Evolutionary conservation across 768 basidiomycete species (phyloP).

Genomic region (Lactifluus volemus): DNA sequence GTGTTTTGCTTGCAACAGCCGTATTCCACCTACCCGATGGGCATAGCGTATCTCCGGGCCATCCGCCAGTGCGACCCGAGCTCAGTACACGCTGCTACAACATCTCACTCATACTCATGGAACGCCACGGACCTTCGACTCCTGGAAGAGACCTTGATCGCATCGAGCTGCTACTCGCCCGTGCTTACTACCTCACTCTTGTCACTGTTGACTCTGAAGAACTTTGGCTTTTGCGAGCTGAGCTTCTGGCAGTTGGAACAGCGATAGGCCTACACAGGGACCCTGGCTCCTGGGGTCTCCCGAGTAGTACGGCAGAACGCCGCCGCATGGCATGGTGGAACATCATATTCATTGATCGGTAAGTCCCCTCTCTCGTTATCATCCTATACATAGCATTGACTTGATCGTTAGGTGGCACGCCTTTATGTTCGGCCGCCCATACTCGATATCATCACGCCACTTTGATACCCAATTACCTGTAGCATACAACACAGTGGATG

Average conservation of each 20-base stretch:
- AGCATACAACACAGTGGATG: slow-evolving; percentile 52
- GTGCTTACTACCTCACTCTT: slow-evolving; percentile 64
- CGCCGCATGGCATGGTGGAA: slow-evolving; percentile 91
- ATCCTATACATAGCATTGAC: slow-evolving; percentile 10
- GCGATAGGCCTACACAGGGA: slow-evolving; percentile 85
- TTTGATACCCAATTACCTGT: slow-evolving; percentile 76
- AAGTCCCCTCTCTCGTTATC: slow-evolving; percentile 20
- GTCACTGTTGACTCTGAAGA: slow-evolving; percentile 73
- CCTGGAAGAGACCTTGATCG: slow-evolving; percentile 65
- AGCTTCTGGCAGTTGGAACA: slow-evolving; percentile 63
- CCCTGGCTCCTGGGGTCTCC: slow-evolving; percentile 71
- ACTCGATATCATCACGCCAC: slow-evolving; percentile 69
- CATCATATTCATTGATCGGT: slow-evolving; percentile 73
- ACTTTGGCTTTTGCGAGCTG: slow-evolving; percentile 68
- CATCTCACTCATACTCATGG: slow-evolving; percentile 55
- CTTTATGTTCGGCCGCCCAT: slow-evolving; percentile 77
- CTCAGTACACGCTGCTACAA: slow-evolving; percentile 61
- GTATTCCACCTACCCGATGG: slow-evolving; percentile 17
- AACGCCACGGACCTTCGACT: slow-evolving; percentile 42
- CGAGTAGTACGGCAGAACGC: slow-evolving; percentile 60
- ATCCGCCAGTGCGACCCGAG: slow-evolving; percentile 11
- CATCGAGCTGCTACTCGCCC: slow-evolving; percentile 62
- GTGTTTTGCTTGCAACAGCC: slow-evolving; percentile 16
- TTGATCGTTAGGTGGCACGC: slow-evolving; percentile 62
- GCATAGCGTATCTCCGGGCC: slow-evolving; percentile 15